Evolutionary conservation across 2,329 filamentous ascomycete genomes (phyloP), one percentile per base, ranked within the genome.

Genomic region (Cladorrhinum sp.): DNA sequence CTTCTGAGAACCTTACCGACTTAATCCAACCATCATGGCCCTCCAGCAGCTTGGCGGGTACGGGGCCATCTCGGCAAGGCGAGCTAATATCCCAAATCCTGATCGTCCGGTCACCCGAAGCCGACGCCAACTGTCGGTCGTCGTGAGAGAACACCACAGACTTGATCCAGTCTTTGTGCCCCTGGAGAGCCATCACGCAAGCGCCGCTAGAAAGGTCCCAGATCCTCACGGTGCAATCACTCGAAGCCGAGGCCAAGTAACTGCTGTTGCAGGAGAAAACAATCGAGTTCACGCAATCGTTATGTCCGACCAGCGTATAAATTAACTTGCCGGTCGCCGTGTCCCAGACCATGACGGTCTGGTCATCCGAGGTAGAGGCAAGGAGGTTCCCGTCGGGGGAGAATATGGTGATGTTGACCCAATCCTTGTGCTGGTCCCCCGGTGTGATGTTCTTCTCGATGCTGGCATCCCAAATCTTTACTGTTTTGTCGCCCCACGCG

Each of bases 281-380:
- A 10, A 51, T 18, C 10, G 22, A 13, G 2, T 18, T 9, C n/a
- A 58, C 27, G 20, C 22, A 10, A 22, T 36, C 32, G 16, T 16
- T 48, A 48, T 62, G 55, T 25, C 27, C 60, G 16, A n/a, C 13
- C 13, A 62, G 25, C 3, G 45, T 58, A 12, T 58, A 52, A 8
- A 32, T 18, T 20, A 20, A 7, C 8, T 27, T 20, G n/a, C 53
- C 22, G 24, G 36, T 53, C 25, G 20, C 41, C 18, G 50, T 38
- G 20, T 54, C 41, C 57, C 57, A 59, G 22, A 59, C 16, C 16
- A n/a, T 48, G 16, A 36, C 20, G 23, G 57, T 59, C 2, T 36
- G 10, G 32, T 36, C 32, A 8, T 6, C 27, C 6, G 32, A 36
- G 32, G 9, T 36, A 3, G 32, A 9, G 3, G 12, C 32, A 2